Conservation (phyloP, 2,329 filamentous ascomycete species). For the Alternaria sp. region DNA sequence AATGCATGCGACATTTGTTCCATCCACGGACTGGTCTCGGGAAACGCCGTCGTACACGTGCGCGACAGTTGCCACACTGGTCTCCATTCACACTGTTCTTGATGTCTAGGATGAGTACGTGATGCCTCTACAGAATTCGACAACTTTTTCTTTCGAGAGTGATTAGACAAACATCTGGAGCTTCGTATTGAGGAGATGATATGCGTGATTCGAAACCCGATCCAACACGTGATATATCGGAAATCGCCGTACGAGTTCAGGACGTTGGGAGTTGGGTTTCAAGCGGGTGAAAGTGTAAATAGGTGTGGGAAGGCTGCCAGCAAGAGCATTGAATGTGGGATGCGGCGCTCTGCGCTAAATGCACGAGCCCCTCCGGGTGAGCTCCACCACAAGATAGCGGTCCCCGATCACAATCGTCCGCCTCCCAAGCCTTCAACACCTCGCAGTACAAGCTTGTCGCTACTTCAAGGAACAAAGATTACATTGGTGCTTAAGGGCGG, state of each 20-base stretch:
- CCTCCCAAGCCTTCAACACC: not conserved
- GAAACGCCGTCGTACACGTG: not conserved
- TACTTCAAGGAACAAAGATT: not conserved
- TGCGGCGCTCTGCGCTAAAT: not conserved
- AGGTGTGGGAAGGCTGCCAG: not conserved
- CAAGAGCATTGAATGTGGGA: not conserved
- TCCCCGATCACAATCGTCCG: not conserved
- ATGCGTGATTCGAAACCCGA: not conserved
- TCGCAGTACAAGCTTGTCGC: not conserved
- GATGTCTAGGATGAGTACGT: not conserved
- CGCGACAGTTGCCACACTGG: no score
- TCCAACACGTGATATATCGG: not conserved
- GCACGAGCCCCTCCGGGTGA: not conserved
- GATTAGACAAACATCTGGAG: not conserved
- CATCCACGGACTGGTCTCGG: not conserved
- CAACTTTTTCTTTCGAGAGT: not conserved
- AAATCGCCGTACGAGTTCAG: not conserved
- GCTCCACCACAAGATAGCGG: constrained; percentile 2
- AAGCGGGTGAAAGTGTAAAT: not conserved
- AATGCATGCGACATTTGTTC: not conserved
- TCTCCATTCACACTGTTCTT: not conserved
- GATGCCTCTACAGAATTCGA: not conserved
- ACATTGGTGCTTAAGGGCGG: not conserved
- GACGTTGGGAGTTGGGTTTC: not conserved
- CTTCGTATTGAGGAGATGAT: not conserved